Evolutionary conservation across 2,329 filamentous ascomycete species (phyloP).

Genomic region (Gyromitra esculenta): DNA sequence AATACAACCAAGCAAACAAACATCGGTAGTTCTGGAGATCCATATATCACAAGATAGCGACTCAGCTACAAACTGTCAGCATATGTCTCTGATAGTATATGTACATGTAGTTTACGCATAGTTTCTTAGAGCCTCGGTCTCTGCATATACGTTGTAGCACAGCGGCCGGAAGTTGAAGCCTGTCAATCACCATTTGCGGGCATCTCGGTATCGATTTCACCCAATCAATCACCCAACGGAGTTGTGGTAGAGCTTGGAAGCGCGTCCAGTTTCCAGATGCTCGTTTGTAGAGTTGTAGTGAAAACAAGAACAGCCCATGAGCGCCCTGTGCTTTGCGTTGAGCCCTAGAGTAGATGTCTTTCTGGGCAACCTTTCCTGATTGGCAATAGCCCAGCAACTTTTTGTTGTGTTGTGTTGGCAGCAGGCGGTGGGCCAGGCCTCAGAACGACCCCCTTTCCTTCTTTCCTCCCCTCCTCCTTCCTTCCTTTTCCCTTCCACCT

Average conservation of each 20-base stretch:
- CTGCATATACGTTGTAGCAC: neutral
- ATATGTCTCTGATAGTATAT: neutral
- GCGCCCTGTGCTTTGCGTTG: conserved; percentile 45
- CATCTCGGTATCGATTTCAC: neutral
- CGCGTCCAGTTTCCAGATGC: conserved; percentile 18
- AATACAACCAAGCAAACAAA: conserved; percentile 3
- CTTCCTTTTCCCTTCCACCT: conserved; percentile 3
- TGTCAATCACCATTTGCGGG: conserved; percentile 3
- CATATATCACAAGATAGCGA: neutral
- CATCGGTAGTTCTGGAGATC: neutral
- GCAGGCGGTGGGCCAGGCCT: conserved; percentile 21
- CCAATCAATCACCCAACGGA: conserved; percentile 16
- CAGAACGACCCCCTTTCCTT: conserved; percentile 49
- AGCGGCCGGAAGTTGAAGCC: conserved; percentile 1
- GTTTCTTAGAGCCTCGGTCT: neutral
- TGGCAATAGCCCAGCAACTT: conserved; percentile 42
- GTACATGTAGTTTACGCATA: neutral
- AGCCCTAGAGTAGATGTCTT: conserved; percentile 14
- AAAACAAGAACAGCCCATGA: conserved; percentile 25
- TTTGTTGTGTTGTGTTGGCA: conserved; percentile 52
- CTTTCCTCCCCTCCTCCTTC: conserved; percentile 14
- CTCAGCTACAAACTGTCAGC: neutral
- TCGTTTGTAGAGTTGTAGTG: conserved; percentile 1
- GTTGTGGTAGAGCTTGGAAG: conserved; percentile 11
- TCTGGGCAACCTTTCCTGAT: conserved; percentile 49